Conservation (phyloP, 2,329 filamentous ascomycete genomes). For the Chrysoporthe austroafricana region DNA sequence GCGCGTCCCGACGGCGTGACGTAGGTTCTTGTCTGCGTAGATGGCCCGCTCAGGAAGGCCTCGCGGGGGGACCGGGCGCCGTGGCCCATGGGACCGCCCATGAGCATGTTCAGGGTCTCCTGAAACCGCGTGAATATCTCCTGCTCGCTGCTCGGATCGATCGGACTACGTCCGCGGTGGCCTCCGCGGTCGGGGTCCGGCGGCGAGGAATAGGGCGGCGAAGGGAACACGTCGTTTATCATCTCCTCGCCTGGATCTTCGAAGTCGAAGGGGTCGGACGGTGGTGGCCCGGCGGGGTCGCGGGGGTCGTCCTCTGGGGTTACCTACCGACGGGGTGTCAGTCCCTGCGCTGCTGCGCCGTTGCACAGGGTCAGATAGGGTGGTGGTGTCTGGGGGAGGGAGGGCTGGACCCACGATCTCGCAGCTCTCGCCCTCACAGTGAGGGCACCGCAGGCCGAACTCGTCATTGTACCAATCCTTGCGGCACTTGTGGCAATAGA, state of each 20-base stretch:
- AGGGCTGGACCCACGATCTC: conserved; percentile 72
- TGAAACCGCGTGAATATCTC: conserved; percentile 47
- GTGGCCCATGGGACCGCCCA: conserved; percentile 39
- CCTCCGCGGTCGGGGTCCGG: background rate
- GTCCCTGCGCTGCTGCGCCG: background rate
- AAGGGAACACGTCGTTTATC: conserved; percentile 46
- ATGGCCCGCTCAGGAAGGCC: background rate
- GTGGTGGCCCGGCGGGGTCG: conserved; percentile 35
- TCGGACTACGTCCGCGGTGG: conserved; percentile 9
- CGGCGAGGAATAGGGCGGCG: conserved; percentile 32
- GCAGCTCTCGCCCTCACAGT: conserved; percentile 77
- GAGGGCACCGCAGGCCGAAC: conserved; percentile 71
- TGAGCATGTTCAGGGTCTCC: conserved; percentile 44
- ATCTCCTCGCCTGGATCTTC: conserved; percentile 64
- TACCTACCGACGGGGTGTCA: conserved; percentile 45
- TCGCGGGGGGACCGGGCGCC: conserved; percentile 15
- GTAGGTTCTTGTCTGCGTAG: conserved; percentile 21
- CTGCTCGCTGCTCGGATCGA: conserved; percentile 37
- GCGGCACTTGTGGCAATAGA: conserved; percentile 83
- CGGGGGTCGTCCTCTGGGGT: conserved; percentile 66
- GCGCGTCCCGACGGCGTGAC: conserved; percentile 18
- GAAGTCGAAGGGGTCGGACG: conserved; percentile 30
- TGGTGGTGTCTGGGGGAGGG: background rate
- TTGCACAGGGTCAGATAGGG: background rate
- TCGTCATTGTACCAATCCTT: conserved; percentile 81